Percentiles rank a stretch among this genome's conserved stretches.
Evolutionary conservation across 192 early-diverging fungal species (phyloP).

Genomic region (Podila horticola): DNA sequence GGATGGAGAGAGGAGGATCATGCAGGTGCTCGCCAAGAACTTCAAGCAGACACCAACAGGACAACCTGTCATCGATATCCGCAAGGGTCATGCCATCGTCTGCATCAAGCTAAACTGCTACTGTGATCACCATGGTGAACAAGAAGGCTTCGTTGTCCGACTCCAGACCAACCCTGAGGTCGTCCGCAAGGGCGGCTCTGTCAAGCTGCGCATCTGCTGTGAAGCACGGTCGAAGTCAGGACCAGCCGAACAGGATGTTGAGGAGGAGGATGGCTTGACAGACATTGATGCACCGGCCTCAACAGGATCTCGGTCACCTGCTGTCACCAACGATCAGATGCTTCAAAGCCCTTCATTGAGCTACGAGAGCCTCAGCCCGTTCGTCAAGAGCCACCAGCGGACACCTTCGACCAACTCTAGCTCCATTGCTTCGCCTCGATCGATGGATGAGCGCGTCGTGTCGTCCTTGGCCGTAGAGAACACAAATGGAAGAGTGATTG

Average conservation of each 20-base stretch:
- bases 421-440: constrained; percentile 45
- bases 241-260: constrained; percentile 26
- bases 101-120: constrained; percentile 52
- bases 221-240: constrained; percentile 46
- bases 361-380: constrained; percentile 31
- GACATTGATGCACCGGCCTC: constrained; percentile 50
- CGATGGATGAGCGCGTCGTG: constrained; percentile 42
- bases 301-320: constrained; percentile 42
- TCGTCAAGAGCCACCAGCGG: constrained; percentile 42
- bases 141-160: constrained; percentile 43
- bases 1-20: constrained; percentile 46
- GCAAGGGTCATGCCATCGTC: constrained; percentile 44
- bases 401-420: constrained; percentile 40
- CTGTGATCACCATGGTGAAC: constrained; percentile 50
- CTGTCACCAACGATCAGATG: constrained; percentile 39
- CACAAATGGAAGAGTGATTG: constrained; percentile 9
- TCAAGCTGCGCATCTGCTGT: constrained; percentile 48
- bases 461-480: constrained; percentile 24
- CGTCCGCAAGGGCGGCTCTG: constrained; percentile 47
- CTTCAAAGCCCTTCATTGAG: constrained; percentile 45
- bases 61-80: constrained; percentile 43
- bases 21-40: constrained; percentile 50
- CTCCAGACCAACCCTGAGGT: constrained; percentile 37
- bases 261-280: constrained; percentile 46
- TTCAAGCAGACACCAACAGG: constrained; percentile 43